Evolutionary conservation across 768 basidiomycete species (phyloP), one percentile per base, ranked within the genome.

Genomic region (Mycena leptocephala): DNA sequence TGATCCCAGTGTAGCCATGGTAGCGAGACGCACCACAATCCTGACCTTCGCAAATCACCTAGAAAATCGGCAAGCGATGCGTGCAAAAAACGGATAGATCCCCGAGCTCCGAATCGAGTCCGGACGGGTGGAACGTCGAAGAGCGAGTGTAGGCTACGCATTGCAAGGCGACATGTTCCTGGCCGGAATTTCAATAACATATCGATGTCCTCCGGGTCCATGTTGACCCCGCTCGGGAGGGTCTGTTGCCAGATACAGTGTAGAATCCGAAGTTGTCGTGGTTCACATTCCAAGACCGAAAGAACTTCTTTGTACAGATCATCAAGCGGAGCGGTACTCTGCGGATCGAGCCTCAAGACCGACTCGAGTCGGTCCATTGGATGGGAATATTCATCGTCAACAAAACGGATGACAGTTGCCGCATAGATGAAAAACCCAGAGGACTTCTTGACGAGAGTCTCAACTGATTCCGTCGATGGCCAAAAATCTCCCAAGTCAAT

Each of bases 191-290:
- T 48, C 13, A 69, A 33, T 9, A 69, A 3, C 67, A 41, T 37
- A 56, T 69, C 67, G 6, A 69, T 28, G 14, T 69, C n/a, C 35
- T 69, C 67, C 1, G 51, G 53, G 20, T 69, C 61, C n/a, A n/a
- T n/a, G n/a, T n/a, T n/a, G n/a, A n/a, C n/a, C n/a, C n/a, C n/a
- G n/a, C n/a, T n/a, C n/a, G n/a, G n/a, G n/a, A n/a, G n/a, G n/a
- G n/a, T n/a, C n/a, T n/a, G n/a, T n/a, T n/a, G 35, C 13, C 7
- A 37, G 8, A 48, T 32, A 3, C 16, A 33, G 20, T 51, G 30
- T 2, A 65, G 37, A 30, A 62, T 62, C 5, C 59, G 33, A 22
- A 37, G 61, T 14, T 28, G 41, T 13, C 13, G 35, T 13, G 13
- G 6, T 18, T 51, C 26, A 14, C 13, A 20, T 9, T 65, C 64